Percentiles rank a stretch among this genome's conserved stretches.
Evolutionary conservation across 2,329 filamentous ascomycete species (phyloP).

Genomic region (Endocalyx cinctus): DNA sequence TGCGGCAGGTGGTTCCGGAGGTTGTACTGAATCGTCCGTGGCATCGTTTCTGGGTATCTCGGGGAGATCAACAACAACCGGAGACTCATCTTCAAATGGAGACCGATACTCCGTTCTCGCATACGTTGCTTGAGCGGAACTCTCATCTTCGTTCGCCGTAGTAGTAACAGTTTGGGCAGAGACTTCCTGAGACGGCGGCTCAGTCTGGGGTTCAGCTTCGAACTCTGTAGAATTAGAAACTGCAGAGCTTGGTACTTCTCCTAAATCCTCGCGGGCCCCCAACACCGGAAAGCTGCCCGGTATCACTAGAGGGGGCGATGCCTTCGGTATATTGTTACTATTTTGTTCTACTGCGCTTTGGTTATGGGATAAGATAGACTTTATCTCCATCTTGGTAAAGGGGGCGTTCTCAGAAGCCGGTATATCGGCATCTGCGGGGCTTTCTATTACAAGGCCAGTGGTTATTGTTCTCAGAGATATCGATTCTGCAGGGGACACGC

Average conservation of each 20-base stretch:
- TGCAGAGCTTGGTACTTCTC: conserved; percentile 53
- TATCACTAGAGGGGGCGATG: conserved; percentile 64
- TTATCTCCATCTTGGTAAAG: background rate
- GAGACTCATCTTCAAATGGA: conserved; percentile 43
- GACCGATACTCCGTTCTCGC: conserved; percentile 43
- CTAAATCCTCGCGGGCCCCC: conserved; percentile 32
- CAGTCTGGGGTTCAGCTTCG: conserved; percentile 66
- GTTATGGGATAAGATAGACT: too few species aligned
- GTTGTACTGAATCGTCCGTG: too few species aligned
- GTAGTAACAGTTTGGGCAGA: conserved; percentile 14
- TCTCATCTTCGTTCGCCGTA: conserved; percentile 16
- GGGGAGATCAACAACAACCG: too few species aligned
- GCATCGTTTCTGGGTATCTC: too few species aligned
- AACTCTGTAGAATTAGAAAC: conserved; percentile 64
- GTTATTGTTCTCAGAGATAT: conserved; percentile 4
- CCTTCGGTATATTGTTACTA: conserved; percentile 34
- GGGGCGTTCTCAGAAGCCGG: background rate
- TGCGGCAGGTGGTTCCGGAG: conserved; percentile 20
- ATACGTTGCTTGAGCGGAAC: conserved; percentile 18
- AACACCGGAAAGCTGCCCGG: conserved; percentile 56
- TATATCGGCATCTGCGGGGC: conserved; percentile 9
- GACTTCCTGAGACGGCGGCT: conserved; percentile 38
- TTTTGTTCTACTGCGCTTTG: too few species aligned
- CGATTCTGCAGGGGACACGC: conserved; percentile 3
- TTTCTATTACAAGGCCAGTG: conserved; percentile 8